Base-by-base conservation (phyloP, 768 basidiomycete genomes). In the Tricholoma hemisulphureum region DNA sequence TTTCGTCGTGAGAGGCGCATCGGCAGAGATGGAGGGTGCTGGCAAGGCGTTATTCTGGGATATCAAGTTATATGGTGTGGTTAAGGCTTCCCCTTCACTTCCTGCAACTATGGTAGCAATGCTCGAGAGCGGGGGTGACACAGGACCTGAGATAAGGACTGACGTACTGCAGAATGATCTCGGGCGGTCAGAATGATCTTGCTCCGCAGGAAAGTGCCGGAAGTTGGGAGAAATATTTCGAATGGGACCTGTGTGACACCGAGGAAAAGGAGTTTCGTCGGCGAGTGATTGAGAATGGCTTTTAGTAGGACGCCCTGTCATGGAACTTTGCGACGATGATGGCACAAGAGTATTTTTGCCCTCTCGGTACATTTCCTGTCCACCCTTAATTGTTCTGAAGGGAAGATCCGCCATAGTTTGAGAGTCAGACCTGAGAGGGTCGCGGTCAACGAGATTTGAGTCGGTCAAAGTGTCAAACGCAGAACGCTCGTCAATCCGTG, bases 191-290 rank as follows among this genome's bases (percentile, higher is more conserved):
- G 51, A 18, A 34, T 34, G 18, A 24, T 21, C 23, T 18, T 55
- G 61, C 24, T 65, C 72, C 18, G 63, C 71, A 1, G 74, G 70
- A 59, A 68, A 74, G 61, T 76, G 71, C 46, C 71, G 68, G 53
- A 67, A 75, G 55, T 75, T 73, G 3, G 65, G 61, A 4, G 60
- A 51, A 6, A 24, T 26, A 21, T 58, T 60, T 14, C 50, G 58
- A n/a, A 24, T 56, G 10, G 53, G 34, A 18, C 14, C 58, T 18
- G 53, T 48, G 48, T 51, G 60, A 29, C 54, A 6, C 5, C 32
- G 32, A 13, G 32, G 31, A 31, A 31, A 8, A 26, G 13, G 48
- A 50, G n/a, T 6, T 1, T 50, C 48, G 23, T 50, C 23, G 23
- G 21, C 23, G 24, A 5, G 4, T 23, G 34, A 2, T n/a, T 2